Base-by-base conservation (phyloP, 768 basidiomycete genomes). In the Tricholoma sp. region DNA sequence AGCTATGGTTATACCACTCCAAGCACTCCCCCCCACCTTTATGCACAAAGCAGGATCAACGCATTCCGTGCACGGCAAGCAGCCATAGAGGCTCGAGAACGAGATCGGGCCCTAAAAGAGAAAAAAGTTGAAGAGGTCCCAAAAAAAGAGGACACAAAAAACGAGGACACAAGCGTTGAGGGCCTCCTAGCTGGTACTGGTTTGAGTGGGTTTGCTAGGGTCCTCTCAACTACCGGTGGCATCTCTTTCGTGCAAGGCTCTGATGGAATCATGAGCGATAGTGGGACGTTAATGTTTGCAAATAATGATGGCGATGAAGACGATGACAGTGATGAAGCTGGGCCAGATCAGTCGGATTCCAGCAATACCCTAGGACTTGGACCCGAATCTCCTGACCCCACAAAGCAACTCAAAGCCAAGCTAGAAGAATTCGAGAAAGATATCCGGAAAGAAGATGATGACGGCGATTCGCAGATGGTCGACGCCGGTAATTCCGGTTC, bases 1-100 rank as follows among this genome's bases (percentile, higher is more conserved):
- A 77, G 83, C 41, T 80, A 86, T 66, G 94, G 94, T 16, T 89
- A 88, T 71, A 68, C 76, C 31, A 98, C 96, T 1, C 94, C 95
- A 10, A 79, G 75, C 21, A 70, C 79, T 18, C 77, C 88, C 6
- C 92, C 93, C 3, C 85, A 90, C 63, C 79, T 97, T 16, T 94
- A 91, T 69, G 73, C 88, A 1, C 72, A 79, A 58, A 81, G 76
- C 54, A 82, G 90, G 45, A 64, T 89, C 53, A 72, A 79, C 69
- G 78, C 85, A 6, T 89, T 82, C 76, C 81, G 79, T 56, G 80
- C 83, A 12, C 77, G 85, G 57, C 72, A 77, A 63, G 85, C 87
- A 62, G 83, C 82, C 9, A 72, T 76, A 57, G 83, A 83, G 52
- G 76, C 76, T 27, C 72, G 78, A 12, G 78, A 47, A 27, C 46